A percentile compares a stretch with the other conserved stretches of the same genome.
These are phyloP conservation scores for Fusarium marasasianum DNA, from an alignment of 2,329 filamentous ascomycete genomes.

Conservation along the genomic window DNA sequence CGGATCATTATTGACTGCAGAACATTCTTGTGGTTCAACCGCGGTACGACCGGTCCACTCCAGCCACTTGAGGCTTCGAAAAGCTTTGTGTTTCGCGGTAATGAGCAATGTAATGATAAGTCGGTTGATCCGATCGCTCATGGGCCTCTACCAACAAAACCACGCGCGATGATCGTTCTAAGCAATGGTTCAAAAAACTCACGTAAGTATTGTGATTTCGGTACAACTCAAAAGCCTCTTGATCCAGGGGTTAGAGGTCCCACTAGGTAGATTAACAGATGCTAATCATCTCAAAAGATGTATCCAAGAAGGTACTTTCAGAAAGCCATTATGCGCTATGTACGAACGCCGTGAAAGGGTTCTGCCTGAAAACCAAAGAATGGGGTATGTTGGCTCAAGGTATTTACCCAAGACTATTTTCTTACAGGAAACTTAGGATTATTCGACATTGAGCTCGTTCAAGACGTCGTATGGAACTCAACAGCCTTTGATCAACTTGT, in stretches of 20 bases:
- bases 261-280: rapidly evolving
- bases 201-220: neutral
- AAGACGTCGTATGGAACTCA: neutral
- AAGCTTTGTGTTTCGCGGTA: neutral
- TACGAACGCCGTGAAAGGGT: neutral
- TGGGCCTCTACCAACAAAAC: neutral
- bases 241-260: rapidly evolving
- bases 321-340: neutral
- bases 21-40: neutral
- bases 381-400: neutral
- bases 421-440: neutral
- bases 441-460: neutral
- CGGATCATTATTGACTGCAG: neutral
- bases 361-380: conserved; percentile 11
- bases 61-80: neutral
- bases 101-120: neutral
- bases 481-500: conserved; percentile 12
- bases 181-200: neutral
- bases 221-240: rapidly evolving
- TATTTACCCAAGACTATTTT: neutral
- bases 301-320: neutral
- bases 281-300: neutral
- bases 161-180: neutral
- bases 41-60: neutral
- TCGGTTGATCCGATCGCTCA: rapidly evolving